These are phyloP conservation scores for Helichrysum umbraculigerum DNA, from an alignment of 129 eudicot genomes.

Conservation along the genomic window DNA sequence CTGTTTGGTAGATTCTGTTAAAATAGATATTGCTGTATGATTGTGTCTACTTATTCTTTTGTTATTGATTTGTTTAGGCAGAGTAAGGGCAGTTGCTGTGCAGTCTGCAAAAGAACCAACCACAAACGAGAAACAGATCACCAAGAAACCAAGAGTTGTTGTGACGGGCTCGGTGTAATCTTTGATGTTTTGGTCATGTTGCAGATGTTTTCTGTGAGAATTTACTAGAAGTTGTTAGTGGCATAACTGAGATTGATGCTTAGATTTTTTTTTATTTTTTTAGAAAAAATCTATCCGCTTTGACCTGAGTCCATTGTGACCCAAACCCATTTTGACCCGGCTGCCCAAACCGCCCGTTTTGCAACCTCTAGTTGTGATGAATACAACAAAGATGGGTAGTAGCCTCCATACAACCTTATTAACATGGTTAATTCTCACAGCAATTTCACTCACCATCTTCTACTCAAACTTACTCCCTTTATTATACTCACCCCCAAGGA, in stretches of 20 bases:
- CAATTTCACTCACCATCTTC: slow-evolving; percentile 46
- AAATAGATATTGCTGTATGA: not conserved
- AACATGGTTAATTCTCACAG: slow-evolving; percentile 48
- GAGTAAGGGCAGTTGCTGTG: slow-evolving; percentile 32
- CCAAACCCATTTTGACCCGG: too few species aligned
- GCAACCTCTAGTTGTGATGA: too few species aligned
- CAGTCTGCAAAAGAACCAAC: slow-evolving; percentile 35
- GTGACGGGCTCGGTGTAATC: slow-evolving; percentile 42
- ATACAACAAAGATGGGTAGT: slow-evolving; percentile 16
- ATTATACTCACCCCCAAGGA: slow-evolving; percentile 28
- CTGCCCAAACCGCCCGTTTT: too few species aligned
- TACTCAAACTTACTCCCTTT: slow-evolving; percentile 61
- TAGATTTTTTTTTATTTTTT: too few species aligned
- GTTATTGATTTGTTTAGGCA: slow-evolving; percentile 17
- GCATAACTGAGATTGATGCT: slow-evolving; percentile 34
- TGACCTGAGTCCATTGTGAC: too few species aligned
- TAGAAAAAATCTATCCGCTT: too few species aligned
- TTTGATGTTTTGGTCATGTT: slow-evolving; percentile 35
- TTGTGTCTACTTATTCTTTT: not conserved
- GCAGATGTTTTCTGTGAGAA: slow-evolving; percentile 35
- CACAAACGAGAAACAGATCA: slow-evolving; percentile 21
- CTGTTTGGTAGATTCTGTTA: not conserved
- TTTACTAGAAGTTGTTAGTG: slow-evolving; percentile 37
- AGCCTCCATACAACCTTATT: slow-evolving; percentile 41
- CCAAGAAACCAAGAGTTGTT: slow-evolving; percentile 34